Evolutionary conservation across 129 eudicot species (phyloP).

Genomic region (Logfia minima): DNA sequence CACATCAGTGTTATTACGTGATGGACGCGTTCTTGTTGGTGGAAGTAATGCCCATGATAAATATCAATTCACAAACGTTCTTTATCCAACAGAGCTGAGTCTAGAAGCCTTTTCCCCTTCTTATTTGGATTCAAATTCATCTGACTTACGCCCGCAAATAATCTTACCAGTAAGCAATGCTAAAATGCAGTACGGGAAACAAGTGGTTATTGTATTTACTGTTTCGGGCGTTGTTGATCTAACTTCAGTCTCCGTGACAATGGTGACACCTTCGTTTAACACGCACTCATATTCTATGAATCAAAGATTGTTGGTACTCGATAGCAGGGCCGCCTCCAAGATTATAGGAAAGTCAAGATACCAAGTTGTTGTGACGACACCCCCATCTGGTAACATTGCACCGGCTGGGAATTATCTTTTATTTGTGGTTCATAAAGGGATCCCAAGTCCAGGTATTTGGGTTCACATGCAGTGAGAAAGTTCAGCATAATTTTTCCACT

Average conservation of each 20-base stretch:
- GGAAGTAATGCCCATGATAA: conserved; percentile 62
- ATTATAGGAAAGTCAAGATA: conserved; percentile 38
- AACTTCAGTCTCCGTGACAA: conserved; percentile 45
- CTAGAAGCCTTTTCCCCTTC: conserved; percentile 77
- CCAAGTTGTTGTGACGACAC: conserved; percentile 40
- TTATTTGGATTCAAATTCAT: conserved; percentile 43
- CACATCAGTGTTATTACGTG: conserved; percentile 45
- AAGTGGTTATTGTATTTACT: conserved; percentile 33
- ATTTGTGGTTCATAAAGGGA: conserved; percentile 60
- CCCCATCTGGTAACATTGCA: conserved; percentile 50
- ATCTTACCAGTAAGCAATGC: conserved; percentile 34
- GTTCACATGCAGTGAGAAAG: conserved; percentile 41
- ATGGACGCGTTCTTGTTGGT: conserved; percentile 66
- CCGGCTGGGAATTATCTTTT: conserved; percentile 57
- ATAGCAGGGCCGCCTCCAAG: conserved; percentile 24
- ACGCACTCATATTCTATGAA: conserved; percentile 81
- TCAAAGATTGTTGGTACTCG: conserved; percentile 57
- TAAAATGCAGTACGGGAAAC: conserved; percentile 37
- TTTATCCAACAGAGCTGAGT: conserved; percentile 62
- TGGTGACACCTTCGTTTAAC: conserved; percentile 68
- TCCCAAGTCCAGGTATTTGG: conserved; percentile 76
- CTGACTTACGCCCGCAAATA: conserved; percentile 48
- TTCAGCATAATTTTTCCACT: background rate
- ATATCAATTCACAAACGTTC: conserved; percentile 54
- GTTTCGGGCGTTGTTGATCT: conserved; percentile 36